These are phyloP conservation scores for Taiozyma sp. DNA, from an alignment of 1,139 yeast species.

Conservation along the genomic window DNA sequence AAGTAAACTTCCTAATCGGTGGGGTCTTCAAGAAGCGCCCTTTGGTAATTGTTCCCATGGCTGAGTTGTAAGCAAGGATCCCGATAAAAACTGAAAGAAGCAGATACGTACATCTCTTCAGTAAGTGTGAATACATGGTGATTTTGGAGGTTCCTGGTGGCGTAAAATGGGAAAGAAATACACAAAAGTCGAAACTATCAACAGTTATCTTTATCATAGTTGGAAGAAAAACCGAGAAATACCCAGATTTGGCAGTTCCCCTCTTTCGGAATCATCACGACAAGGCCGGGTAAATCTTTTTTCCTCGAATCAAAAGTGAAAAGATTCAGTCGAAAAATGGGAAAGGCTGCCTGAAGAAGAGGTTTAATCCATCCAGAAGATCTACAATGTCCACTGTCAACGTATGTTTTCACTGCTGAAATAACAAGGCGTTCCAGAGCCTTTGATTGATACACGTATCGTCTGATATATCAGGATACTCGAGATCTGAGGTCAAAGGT, in stretches of 20 bases:
- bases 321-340: neutral
- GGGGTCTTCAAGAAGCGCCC: neutral
- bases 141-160: neutral
- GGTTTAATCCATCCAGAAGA: neutral
- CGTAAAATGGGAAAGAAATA: neutral
- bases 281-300: slow-evolving; percentile 1
- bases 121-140: slow-evolving; percentile 13
- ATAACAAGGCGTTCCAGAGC: neutral
- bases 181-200: neutral
- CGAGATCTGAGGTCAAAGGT: neutral
- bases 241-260: neutral
- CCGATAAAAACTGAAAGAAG: slow-evolving; percentile 9
- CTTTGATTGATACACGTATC: neutral
- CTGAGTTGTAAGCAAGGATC: slow-evolving; percentile 20
- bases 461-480: neutral
- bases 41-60: neutral
- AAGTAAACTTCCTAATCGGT: slow-evolving; percentile 3
- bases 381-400: slow-evolving; percentile 41
- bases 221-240: neutral
- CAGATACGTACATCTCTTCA: slow-evolving; percentile 22
- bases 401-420: slow-evolving; percentile 24
- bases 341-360: neutral
- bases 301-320: slow-evolving; percentile 4
- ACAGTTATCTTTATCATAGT: neutral
- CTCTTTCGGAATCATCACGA: neutral